Base-by-base conservation (phyloP, 345 rosid species). In the Rhodamnia argentea region DNA sequence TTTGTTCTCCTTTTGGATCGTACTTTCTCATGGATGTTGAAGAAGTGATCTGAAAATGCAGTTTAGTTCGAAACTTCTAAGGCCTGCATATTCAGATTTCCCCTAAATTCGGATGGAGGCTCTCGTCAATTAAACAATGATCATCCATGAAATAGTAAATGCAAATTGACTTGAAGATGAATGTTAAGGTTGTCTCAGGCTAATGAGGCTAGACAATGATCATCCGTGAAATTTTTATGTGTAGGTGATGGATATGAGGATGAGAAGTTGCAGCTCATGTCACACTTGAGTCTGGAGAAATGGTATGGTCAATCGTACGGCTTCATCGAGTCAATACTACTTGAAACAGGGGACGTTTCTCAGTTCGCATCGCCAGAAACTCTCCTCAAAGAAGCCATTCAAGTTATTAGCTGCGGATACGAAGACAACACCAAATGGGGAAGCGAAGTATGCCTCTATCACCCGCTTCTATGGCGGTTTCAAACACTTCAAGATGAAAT, bases 391-490 rank as follows among this genome's bases (percentile, higher is more conserved):
- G 89, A 87, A 83, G 87, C 89, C 20, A 87, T 87, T 83, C 87
- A 87, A 37, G 89, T 87, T 27, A 87, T 87, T 55, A 87, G 89
- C 85, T 87, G 89, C 15, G 89, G 89, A 70, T 87, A 87, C 11
- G 89, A 87, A 85, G 89, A 87, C 75, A 52, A 64, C 52, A 87
- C 89, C 26, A 82, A 83, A 82, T 87, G 89, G 89, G 89, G 89
- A 62, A 83, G 56, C 14, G 89, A 87, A 85, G 89, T 87, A 87
- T 4, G 88, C 51, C 78, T 40, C 32, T 24, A 12, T 57, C 52
- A 10, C 47, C 81, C 81, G 15, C 1, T 70, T 37, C 81, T 37
- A 37, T 70, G 81, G 47, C 42, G 24, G 81, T 70, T 37, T 70
- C 12, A 0, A 64, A 64, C 24, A 64, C 44, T 32, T 64, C 0